phyloP scores from a whole-genome alignment of 1,284 basidiomycete genomes.

The Anthracocystis panici-leucophaei region DNA sequence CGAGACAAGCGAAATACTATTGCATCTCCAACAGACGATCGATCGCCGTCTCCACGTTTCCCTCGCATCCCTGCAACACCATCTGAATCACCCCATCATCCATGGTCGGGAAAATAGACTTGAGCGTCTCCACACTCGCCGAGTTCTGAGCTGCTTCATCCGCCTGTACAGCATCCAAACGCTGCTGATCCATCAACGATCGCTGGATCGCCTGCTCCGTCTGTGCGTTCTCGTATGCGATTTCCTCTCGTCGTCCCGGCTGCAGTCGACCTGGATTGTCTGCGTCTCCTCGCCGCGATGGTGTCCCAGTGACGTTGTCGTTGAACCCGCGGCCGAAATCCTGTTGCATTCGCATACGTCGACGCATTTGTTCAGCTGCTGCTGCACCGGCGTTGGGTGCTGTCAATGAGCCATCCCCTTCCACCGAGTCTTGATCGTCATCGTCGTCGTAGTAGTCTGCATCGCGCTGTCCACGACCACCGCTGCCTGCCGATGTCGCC shows the following conservation, averaged over 20 bases:
- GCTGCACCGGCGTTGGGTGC: constrained; percentile 32
- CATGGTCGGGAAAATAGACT: constrained; percentile 61
- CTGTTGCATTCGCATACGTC: constrained; percentile 44
- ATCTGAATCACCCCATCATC: constrained; percentile 58
- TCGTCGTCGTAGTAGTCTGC: constrained; percentile 31
- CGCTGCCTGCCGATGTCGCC: constrained; percentile 13
- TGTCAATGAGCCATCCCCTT: not conserved
- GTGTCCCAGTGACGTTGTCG: constrained; percentile 5
- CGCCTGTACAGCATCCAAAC: constrained; percentile 20
- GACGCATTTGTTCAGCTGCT: constrained; percentile 25
- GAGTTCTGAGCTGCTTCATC: constrained; percentile 48
- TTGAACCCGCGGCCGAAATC: constrained; percentile 27
- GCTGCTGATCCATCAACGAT: constrained; percentile 38
- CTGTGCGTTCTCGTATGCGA: constrained; percentile 32
- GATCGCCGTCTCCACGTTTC: constrained; percentile 62
- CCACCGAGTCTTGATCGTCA: constrained; percentile 15
- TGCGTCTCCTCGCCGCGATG: constrained; percentile 16
- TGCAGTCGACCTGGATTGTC: constrained; percentile 10
- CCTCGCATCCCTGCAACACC: constrained; percentile 58
- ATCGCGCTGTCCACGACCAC: constrained; percentile 14
- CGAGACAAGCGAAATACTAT: not conserved
- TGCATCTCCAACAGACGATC: constrained; percentile 63
- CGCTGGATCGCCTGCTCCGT: constrained; percentile 48
- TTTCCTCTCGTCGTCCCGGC: constrained; percentile 22
- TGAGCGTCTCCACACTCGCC: constrained; percentile 55